Evolutionary conservation across 2,329 filamentous ascomycete genomes (phyloP).

Genomic region (Paecilomyces formosus): DNA sequence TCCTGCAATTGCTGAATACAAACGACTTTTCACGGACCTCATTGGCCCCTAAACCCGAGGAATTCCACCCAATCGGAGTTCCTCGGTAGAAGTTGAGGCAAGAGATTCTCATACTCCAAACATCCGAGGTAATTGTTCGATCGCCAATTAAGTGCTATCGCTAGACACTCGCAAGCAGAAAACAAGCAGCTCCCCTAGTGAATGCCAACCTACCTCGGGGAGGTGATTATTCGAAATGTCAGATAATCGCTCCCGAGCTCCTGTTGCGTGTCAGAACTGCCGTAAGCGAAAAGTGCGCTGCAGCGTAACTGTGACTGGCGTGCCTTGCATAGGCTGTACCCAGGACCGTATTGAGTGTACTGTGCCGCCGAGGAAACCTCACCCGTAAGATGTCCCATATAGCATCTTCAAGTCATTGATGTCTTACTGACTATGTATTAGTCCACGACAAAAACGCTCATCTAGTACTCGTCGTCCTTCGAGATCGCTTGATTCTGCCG

Average conservation of each 20-base stretch:
- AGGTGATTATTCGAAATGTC: slow-evolving; percentile 2
- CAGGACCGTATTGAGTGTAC: slow-evolving; percentile 20
- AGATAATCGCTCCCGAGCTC: slow-evolving; percentile 7
- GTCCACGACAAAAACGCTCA: background rate
- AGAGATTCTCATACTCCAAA: background rate
- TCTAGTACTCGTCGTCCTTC: background rate
- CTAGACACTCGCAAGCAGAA: background rate
- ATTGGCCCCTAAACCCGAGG: background rate
- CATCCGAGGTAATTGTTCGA: background rate
- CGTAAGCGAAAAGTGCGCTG: slow-evolving; percentile 19
- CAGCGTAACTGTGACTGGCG: slow-evolving; percentile 7
- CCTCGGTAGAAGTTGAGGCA: background rate
- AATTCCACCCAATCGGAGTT: background rate
- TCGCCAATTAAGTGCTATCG: background rate
- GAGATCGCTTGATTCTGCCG: background rate
- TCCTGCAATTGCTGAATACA: too few relatives aligned
- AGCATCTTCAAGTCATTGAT: background rate
- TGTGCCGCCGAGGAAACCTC: slow-evolving; percentile 12
- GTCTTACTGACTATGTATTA: background rate
- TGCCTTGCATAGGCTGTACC: slow-evolving; percentile 21
- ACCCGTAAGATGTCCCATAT: slow-evolving; percentile 2
- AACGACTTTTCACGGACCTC: background rate
- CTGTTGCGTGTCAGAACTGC: slow-evolving; percentile 11
- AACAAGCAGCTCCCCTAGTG: background rate
- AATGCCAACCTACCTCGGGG: background rate